Base-by-base conservation (phyloP, 192 early-diverging fungal genomes). In the Bifiguratus adelaidae region DNA sequence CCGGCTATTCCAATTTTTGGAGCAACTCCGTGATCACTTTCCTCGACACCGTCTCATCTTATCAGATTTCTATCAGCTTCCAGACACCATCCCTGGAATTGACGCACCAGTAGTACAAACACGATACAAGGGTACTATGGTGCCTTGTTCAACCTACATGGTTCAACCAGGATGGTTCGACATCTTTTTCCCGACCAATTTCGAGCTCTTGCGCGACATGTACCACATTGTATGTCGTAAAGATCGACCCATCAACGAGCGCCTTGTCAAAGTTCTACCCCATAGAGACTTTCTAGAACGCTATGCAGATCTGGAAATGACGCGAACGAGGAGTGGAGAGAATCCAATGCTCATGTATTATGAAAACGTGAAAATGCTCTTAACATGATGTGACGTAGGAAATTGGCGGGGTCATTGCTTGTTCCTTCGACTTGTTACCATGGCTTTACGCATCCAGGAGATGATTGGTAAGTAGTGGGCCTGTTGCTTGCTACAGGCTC, bases 131-230 rank as follows among this genome's bases (percentile, higher is more conserved):
- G 82, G 87, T 2, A 76, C 71, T 20, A 99, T 95, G 91, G 85
- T 99, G 5, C 85, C 95, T 11, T 93, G 91, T 51, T 84, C 83
- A 22, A 95, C 92, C 0, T 95, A 94, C 52, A 83, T 99, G 63
- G 93, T 99, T 6, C 89, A 92, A 61, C 95, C 92, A 3, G 95
- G 95, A 8, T 95, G 81, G 79, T 99, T 99, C 68, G 95, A 98
- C 56, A 95, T 99, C 37, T 97, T 99, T 65, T 99, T 97, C 56
- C 95, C 95, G 3, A 97, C 93, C 18, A 84, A 99, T 61, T 99
- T 94, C 77, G 88, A 89, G 53, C 62, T 90, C 12, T 52, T 92
- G 57, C 55, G 60, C 50, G 75, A 79, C 27, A 69, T 98, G 66
- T 93, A 98, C 61, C 63, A 73, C 18, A 45, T 56, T 12, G 68